Conservation (phyloP, 768 basidiomycete species). For the Hygrophorus russula region DNA sequence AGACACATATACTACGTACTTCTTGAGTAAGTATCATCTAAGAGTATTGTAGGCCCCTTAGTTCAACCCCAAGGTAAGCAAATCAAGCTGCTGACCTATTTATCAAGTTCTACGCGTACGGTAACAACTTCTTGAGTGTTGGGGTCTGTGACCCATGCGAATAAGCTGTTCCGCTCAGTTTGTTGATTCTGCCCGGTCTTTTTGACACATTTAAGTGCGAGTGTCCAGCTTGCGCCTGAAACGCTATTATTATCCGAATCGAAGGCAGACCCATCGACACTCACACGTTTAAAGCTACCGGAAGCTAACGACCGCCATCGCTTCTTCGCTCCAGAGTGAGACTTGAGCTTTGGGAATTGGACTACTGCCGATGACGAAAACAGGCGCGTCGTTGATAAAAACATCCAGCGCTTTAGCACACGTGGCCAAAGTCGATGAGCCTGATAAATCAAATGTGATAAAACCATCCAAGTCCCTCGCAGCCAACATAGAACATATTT, state of each 20-base stretch:
- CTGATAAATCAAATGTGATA: too few species aligned
- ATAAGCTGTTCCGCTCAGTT: conserved; percentile 53
- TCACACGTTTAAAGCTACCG: conserved; percentile 65
- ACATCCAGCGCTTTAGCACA: too few species aligned
- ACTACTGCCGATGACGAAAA: conserved; percentile 51
- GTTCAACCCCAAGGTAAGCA: too few species aligned
- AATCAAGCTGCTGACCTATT: too few species aligned
- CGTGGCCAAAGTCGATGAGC: too few species aligned
- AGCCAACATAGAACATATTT: too few species aligned
- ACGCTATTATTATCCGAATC: background rate
- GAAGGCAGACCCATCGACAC: conserved; percentile 14
- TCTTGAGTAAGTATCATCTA: too few species aligned
- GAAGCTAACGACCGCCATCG: conserved; percentile 65
- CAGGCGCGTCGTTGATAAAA: conserved; percentile 18
- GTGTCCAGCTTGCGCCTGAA: conserved; percentile 59
- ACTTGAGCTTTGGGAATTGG: conserved; percentile 66
- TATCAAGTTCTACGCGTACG: conserved; percentile 26
- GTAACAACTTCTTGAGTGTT: conserved; percentile 60
- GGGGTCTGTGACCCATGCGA: conserved; percentile 54
- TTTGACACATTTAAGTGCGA: conserved; percentile 66
- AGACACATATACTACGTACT: too few species aligned
- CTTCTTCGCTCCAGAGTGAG: conserved; percentile 75
- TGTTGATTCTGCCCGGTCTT: conserved; percentile 52
- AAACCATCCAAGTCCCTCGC: too few species aligned
- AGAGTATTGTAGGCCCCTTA: too few species aligned